These are phyloP conservation scores for Rhododendron ovatum DNA, from an alignment of 148 eudicot species.

Conservation along the genomic window DNA sequence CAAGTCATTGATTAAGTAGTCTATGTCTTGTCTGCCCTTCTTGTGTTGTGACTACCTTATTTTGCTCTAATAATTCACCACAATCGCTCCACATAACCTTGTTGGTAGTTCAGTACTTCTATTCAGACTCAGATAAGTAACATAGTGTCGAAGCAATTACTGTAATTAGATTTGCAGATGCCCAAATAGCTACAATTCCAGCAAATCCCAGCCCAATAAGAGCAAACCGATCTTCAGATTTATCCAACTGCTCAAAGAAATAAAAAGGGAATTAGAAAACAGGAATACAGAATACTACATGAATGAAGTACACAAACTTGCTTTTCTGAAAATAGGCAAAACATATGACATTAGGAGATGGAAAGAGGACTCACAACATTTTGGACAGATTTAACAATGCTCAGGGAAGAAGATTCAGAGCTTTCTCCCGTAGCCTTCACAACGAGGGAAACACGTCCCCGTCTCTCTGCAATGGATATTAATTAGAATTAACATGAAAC, in stretches of 20 bases:
- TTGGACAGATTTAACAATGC: conserved; percentile 61
- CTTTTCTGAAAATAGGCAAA: not conserved
- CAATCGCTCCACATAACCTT: not conserved
- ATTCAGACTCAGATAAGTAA: not conserved
- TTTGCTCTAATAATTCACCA: not conserved
- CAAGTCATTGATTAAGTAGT: not conserved
- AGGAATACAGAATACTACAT: not conserved
- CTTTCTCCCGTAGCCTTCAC: conserved; percentile 68
- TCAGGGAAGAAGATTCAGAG: conserved; percentile 73
- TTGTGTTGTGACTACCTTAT: not conserved
- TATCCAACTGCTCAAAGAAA: conserved; percentile 66
- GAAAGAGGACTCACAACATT: conserved; percentile 56
- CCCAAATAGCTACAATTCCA: conserved; percentile 72
- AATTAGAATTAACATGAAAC: not conserved
- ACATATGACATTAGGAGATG: not conserved
- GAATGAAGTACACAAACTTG: not conserved
- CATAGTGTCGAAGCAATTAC: conserved; percentile 34
- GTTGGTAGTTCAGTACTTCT: not conserved
- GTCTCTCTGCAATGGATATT: conserved; percentile 42
- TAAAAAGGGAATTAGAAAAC: not conserved
- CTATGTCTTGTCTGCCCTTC: not conserved
- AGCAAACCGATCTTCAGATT: conserved; percentile 81
- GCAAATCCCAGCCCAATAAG: conserved; percentile 85
- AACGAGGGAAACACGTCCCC: conserved; percentile 27
- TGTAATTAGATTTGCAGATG: conserved; percentile 59